Evolutionary conservation across 176 grass and related monocot genomes (phyloP).

Genomic region (Paspalum notatum): DNA sequence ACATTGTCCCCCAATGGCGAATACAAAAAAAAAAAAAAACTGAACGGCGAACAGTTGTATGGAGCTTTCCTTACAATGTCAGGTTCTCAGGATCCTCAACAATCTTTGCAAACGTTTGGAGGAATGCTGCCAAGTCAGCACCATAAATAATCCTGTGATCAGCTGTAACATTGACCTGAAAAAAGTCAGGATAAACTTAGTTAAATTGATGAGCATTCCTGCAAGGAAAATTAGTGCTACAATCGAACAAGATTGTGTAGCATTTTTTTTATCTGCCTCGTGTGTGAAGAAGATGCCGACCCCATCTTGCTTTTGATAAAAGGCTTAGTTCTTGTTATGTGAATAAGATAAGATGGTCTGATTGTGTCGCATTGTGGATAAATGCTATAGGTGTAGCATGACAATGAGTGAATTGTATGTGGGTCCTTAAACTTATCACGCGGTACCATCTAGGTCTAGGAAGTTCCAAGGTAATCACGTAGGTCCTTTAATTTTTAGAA

Average conservation of each 20-base stretch:
- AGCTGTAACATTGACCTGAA: slow-evolving; percentile 92
- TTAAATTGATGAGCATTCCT: background rate
- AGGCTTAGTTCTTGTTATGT: background rate
- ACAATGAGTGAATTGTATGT: no score
- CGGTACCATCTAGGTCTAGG: no score
- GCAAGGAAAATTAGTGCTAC: background rate
- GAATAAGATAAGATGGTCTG: background rate
- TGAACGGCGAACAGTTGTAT: background rate
- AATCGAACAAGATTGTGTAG: background rate
- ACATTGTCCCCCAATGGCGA: slow-evolving; percentile 15
- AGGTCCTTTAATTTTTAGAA: no score
- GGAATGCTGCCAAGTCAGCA: slow-evolving; percentile 86
- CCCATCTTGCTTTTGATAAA: background rate
- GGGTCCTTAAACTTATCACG: no score
- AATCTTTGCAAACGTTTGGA: slow-evolving; percentile 93
- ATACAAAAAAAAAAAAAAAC: no score
- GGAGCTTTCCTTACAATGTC: slow-evolving; percentile 59
- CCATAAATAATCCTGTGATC: slow-evolving; percentile 96
- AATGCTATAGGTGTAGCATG: background rate
- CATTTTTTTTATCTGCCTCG: background rate
- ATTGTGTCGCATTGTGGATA: background rate
- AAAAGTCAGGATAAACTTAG: slow-evolving; percentile 16
- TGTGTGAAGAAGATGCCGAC: background rate
- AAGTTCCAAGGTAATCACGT: no score
- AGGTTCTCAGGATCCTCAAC: slow-evolving; percentile 73